Base-by-base conservation (phyloP, 169 alveolate genomes). In the Plasmodium coatneyi region DNA sequence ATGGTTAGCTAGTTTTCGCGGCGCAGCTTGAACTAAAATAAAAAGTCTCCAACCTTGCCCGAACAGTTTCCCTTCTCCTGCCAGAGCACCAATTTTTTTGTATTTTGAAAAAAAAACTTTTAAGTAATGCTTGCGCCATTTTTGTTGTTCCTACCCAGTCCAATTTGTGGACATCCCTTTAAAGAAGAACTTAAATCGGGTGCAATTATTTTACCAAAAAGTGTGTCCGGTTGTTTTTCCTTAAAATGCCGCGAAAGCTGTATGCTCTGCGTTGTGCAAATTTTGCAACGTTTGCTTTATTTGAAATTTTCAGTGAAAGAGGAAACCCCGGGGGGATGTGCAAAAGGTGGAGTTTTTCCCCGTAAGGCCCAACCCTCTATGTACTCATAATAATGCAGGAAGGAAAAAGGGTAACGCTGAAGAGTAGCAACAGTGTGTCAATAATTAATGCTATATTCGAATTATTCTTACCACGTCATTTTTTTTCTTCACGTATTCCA, bases 1-100 rank as follows among this genome's bases (percentile, higher is more conserved):
- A 81, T 91, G 91, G 80, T 91, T 80, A 91, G 92, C 39, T 76
- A 76, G 60, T 66, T 66, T 5, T 60, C 14, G 25, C 39, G 30
- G 41, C 76, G 14, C 76, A 19, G 5, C 36, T 66, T 4, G n/a
- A 9, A 25, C 76, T n/a, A 19, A 66, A 66, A 66, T 1, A 66
- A 5, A 25, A 66, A 66, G 4, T 66, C 5, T 7, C 76, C 14
- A n/a, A 60, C 10, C 19, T 60, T 60, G 14, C 74, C 39, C 36
- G n/a, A 66, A 7, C 76, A 25, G 76, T 25, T 66, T 1, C 14
- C 76, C 34, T 60, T 19, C 76, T 25, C 36, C 34, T 22, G 14
- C 76, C 36, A 22, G 36, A 22, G 76, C n/a, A 5, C 12, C 30
- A 66, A 9, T 66, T 66, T 66, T 66, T 66, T 25, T 3, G 76